Conservation (phyloP, 257 asterid genomes). For the Gentiana dahurica region DNA sequence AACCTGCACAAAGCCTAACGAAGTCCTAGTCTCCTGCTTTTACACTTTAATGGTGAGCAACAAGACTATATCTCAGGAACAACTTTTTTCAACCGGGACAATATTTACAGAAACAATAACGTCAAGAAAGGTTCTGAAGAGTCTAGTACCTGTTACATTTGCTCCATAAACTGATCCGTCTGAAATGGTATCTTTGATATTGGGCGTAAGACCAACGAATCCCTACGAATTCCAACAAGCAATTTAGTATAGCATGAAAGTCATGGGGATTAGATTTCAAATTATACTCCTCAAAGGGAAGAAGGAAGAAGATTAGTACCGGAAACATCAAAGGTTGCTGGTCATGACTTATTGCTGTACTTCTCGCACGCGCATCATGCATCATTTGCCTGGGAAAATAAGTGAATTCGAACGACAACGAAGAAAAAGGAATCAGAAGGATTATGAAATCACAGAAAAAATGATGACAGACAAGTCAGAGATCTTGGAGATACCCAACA, state of each 20-base stretch:
- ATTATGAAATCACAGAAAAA: neutral
- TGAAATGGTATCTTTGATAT: slow-evolving; percentile 9
- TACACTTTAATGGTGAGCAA: neutral
- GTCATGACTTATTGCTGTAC: slow-evolving; percentile 7
- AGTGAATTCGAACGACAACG: neutral
- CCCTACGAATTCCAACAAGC: slow-evolving; percentile 11
- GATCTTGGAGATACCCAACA: slow-evolving; percentile 9
- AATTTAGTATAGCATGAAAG: slow-evolving; percentile 2
- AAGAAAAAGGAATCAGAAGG: neutral
- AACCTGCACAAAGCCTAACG: neutral
- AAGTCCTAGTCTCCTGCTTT: neutral
- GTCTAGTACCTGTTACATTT: slow-evolving; percentile 4
- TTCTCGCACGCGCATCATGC: slow-evolving; percentile 9
- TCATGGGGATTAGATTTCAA: neutral
- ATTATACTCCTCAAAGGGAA: neutral
- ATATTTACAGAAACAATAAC: too few relatives aligned
- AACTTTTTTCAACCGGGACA: too few relatives aligned
- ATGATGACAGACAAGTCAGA: neutral
- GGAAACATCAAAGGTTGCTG: slow-evolving; percentile 9
- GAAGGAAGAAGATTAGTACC: slow-evolving; percentile 9
- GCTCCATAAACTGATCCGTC: slow-evolving; percentile 11
- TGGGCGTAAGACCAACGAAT: slow-evolving; percentile 7
- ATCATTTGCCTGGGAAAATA: slow-evolving; percentile 13
- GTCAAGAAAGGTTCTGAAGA: slow-evolving; percentile 1
- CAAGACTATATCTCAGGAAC: neutral